Base-by-base conservation (phyloP, 495 filamentous ascomycete species). In the Choiromyces venosus region DNA sequence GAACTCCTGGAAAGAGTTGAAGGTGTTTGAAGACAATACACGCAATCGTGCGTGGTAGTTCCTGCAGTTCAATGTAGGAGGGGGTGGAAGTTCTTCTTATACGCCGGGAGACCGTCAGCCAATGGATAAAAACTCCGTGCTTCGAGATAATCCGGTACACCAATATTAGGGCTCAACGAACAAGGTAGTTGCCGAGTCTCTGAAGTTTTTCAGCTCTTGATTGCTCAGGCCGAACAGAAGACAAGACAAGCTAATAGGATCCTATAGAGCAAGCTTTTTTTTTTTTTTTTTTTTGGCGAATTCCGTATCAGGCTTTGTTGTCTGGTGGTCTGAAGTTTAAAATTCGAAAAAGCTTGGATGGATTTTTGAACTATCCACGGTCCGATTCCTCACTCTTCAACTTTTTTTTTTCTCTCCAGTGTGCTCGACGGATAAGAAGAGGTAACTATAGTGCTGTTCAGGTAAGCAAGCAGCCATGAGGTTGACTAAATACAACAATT, bases 21-120 rank as follows among this genome's bases (percentile, higher is more conserved):
- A 29, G n/a, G 52, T 61, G 52, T 61, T 61, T 61, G 52, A 61
- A 61, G 52, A 61, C 14, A 29, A 61, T 61, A 61, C 52, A 61
- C 52, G 52, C 52, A 61, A 61, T 61, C 52, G 52, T 61, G 52
- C 52, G 52, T 61, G 14, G 29, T 61, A 10, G 52, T 61, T 61
- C 52, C 52, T 61, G 52, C 52, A 61, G 52, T 16, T 25, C 52
- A 3, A 29, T 61, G 52, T 61, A 25, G 52, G 52, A 61, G 52
- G n/a, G 10, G 52, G 52, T 14, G 9, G 52, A 61, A 61, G 52
- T 10, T 25, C 52, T 61, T 61, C 52, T 61, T 61, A 61, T 61
- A 61, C 52, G 52, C n/a, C 52, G 52, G 52, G 46, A 25, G 52
- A 25, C n/a, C 25, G 52, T 29, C 52, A 61, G 52, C 52, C 52